Percentiles rank a stretch among this genome's conserved stretches.
phyloP scores from a whole-genome alignment of 495 filamentous ascomycete species.

The Podospora comata region DNA sequence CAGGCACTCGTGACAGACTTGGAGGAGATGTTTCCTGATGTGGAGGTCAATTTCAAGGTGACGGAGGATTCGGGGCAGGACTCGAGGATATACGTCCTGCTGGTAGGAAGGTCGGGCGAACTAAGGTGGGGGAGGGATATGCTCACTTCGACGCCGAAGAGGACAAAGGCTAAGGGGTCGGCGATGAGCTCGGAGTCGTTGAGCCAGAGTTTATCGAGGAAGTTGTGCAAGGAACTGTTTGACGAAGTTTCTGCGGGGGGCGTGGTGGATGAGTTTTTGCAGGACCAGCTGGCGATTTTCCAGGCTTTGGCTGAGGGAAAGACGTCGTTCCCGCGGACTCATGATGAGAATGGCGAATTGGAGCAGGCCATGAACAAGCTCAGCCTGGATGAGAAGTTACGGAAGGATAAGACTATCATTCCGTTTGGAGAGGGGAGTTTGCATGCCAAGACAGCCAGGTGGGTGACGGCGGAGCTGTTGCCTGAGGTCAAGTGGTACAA shows the following conservation, averaged over 20 bases:
- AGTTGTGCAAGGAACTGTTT: slow-evolving; percentile 57
- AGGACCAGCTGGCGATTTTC: slow-evolving; percentile 80
- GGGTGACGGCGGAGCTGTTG: slow-evolving; percentile 61
- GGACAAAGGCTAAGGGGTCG: slow-evolving; percentile 33
- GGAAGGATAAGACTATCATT: slow-evolving; percentile 35
- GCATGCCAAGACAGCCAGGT: slow-evolving; percentile 72
- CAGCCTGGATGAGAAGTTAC: slow-evolving; percentile 23
- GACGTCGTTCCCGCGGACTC: slow-evolving; percentile 38
- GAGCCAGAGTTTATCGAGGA: slow-evolving; percentile 40
- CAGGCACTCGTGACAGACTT: slow-evolving; percentile 38
- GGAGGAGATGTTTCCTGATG: slow-evolving; percentile 39
- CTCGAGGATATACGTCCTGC: slow-evolving; percentile 64
- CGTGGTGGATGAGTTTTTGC: slow-evolving; percentile 65
- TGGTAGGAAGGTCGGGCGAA: slow-evolving; percentile 64
- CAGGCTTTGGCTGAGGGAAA: slow-evolving; percentile 65
- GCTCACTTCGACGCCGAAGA: slow-evolving; percentile 52
- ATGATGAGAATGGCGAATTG: slow-evolving; percentile 22
- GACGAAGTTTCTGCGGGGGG: slow-evolving; percentile 54
- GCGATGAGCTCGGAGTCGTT: slow-evolving; percentile 23
- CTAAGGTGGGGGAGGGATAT: slow-evolving; percentile 66
- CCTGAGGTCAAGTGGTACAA: slow-evolving; percentile 53
- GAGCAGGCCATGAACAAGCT: slow-evolving; percentile 20
- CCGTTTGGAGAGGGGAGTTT: slow-evolving; percentile 58
- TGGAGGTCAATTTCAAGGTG: slow-evolving; percentile 48
- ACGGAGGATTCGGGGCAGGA: slow-evolving; percentile 58